Conservation (phyloP, 768 basidiomycete genomes). For the Suillus americanus region DNA sequence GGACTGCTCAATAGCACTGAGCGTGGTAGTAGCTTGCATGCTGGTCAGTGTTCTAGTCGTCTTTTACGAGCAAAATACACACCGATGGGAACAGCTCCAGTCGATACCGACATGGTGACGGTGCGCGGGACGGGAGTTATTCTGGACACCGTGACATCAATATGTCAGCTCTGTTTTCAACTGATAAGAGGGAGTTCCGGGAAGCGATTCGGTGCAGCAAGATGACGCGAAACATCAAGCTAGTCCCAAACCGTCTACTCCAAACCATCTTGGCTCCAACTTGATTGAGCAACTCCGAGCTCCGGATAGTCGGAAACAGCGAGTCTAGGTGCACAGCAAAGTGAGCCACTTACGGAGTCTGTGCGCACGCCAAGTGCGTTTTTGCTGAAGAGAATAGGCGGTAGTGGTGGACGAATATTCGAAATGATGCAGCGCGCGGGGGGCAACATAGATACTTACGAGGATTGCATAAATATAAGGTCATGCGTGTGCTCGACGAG, state of each 20-base stretch:
- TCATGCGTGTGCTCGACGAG: background rate
- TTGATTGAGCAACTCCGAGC: conserved; percentile 2
- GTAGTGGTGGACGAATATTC: background rate
- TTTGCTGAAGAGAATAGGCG: conserved; percentile 10
- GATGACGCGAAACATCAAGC: background rate
- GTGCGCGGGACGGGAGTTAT: conserved; percentile 8
- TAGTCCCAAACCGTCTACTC: background rate
- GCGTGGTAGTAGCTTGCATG: conserved; percentile 11
- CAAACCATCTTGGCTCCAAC: background rate
- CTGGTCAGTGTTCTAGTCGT: conserved; percentile 1
- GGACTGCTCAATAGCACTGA: conserved; percentile 68
- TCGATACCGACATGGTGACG: conserved; percentile 11
- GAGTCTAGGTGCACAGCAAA: background rate
- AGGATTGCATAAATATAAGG: conserved; percentile 1
- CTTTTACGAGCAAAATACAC: conserved; percentile 1
- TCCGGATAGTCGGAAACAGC: background rate
- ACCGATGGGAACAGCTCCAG: conserved; percentile 10
- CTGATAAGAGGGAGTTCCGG: background rate
- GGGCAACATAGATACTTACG: conserved; percentile 8
- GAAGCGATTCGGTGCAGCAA: conserved; percentile 3
- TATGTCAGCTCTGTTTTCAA: conserved; percentile 7
- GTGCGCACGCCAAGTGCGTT: conserved; percentile 14
- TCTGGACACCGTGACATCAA: conserved; percentile 11
- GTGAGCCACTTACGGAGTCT: conserved; percentile 18
- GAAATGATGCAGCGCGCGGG: conserved; percentile 8